A percentile compares a stretch with the other conserved stretches of the same genome.
These are phyloP conservation scores for Brassica carinata DNA, from an alignment of 345 rosid species.

Conservation along the genomic window DNA sequence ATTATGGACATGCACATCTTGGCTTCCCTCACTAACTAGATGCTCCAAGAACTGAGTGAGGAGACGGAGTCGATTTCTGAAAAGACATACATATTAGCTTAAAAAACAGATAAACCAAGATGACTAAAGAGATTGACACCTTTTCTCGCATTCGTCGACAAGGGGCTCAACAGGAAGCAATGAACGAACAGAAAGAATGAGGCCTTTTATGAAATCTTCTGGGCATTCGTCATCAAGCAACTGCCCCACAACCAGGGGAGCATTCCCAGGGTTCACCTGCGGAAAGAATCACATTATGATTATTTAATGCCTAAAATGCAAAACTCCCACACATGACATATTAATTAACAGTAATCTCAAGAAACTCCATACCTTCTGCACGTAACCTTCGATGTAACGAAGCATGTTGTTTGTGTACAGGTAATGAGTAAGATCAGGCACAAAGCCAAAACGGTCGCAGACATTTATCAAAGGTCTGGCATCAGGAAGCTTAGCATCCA, in stretches of 20 bases:
- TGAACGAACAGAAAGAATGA: slow-evolving; percentile 88
- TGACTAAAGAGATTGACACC: slow-evolving; percentile 45
- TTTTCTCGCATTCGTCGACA: slow-evolving; percentile 87
- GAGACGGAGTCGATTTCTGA: slow-evolving; percentile 97
- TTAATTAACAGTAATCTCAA: background rate
- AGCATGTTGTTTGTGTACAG: slow-evolving; percentile 93
- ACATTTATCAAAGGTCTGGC: slow-evolving; percentile 97
- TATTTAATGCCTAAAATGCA: slow-evolving; percentile 7
- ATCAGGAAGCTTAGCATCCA: slow-evolving; percentile 99
- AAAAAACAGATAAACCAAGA: slow-evolving; percentile 15
- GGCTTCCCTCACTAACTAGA: slow-evolving; percentile 99
- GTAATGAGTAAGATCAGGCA: slow-evolving; percentile 97
- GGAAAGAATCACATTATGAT: slow-evolving; percentile 17
- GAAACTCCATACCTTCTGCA: slow-evolving; percentile 78
- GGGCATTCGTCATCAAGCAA: slow-evolving; percentile 98
- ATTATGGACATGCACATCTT: slow-evolving; percentile 99
- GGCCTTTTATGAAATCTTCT: slow-evolving; percentile 98
- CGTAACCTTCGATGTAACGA: slow-evolving; percentile 99
- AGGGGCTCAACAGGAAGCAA: slow-evolving; percentile 89
- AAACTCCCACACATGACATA: background rate
- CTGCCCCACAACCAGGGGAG: slow-evolving; percentile 94
- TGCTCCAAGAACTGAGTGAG: slow-evolving; percentile 99
- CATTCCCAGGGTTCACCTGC: slow-evolving; percentile 98
- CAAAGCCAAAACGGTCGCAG: slow-evolving; percentile 98
- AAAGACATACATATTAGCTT: slow-evolving; percentile 36